Conservation (phyloP, 768 basidiomycete genomes). For the Termitomyces sp. region DNA sequence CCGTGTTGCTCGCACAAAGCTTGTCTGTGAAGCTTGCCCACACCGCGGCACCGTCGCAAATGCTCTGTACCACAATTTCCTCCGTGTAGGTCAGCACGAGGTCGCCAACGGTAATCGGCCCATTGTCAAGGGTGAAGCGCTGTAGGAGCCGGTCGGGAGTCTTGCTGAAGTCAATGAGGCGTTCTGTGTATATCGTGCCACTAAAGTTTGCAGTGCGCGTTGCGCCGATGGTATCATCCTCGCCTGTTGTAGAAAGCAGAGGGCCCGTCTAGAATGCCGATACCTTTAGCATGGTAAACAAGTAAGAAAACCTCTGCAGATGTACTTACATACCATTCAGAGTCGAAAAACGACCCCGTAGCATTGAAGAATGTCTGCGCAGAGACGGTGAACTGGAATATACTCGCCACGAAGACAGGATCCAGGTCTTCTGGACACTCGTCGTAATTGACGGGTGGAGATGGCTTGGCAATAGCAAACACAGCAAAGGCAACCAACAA, state of each 20-base stretch:
- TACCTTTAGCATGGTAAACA: background rate
- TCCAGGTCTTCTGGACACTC: background rate
- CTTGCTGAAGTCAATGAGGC: background rate
- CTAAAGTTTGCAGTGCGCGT: constrained; percentile 2
- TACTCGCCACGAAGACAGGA: background rate
- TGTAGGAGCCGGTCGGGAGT: background rate
- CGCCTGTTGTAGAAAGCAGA: background rate
- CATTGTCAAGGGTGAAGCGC: background rate
- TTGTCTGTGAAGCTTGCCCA: constrained; percentile 7
- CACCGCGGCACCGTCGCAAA: constrained; percentile 8
- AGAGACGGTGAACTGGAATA: background rate
- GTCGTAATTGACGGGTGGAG: background rate
- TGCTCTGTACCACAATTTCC: constrained; percentile 6
- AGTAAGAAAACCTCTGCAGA: background rate
- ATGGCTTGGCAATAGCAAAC: background rate
- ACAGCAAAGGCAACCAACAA: background rate
- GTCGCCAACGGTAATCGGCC: background rate
- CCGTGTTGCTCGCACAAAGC: background rate
- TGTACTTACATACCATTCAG: constrained; percentile 5
- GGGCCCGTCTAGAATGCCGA: background rate
- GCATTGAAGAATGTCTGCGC: constrained; percentile 1
- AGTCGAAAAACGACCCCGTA: constrained; percentile 2
- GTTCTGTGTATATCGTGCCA: background rate
- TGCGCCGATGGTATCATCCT: background rate
- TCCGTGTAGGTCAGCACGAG: background rate